Conservation (phyloP, 208 protist genomes). For the Leishmania lainsoni region DNA sequence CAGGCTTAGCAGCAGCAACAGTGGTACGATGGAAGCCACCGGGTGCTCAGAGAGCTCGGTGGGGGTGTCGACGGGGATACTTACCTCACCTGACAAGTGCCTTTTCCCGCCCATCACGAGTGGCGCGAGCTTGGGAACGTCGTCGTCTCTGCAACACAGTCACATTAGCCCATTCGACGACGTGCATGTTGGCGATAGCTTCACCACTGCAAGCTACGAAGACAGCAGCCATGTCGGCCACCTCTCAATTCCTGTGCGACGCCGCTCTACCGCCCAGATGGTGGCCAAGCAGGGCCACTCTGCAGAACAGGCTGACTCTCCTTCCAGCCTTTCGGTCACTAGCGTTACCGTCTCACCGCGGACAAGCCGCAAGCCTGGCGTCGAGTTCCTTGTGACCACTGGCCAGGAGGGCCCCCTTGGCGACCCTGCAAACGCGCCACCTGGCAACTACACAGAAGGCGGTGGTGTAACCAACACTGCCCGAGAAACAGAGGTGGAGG, state of each 20-base stretch:
- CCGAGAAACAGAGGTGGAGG: not conserved
- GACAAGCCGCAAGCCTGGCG: not conserved
- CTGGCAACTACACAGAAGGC: not conserved
- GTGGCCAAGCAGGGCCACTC: not conserved
- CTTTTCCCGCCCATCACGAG: not conserved
- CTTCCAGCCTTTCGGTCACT: not conserved
- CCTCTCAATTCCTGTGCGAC: not conserved
- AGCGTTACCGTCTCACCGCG: not conserved
- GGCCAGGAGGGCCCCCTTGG: not conserved
- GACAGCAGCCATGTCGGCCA: not conserved
- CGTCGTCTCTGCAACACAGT: not conserved
- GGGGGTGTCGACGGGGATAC: not conserved
- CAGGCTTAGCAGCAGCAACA: not conserved
- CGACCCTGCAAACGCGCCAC: not conserved
- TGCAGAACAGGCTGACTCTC: not conserved
- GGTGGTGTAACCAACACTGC: not conserved
- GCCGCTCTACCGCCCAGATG: conserved; percentile 11
- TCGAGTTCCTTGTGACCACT: not conserved
- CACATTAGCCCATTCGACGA: not conserved
- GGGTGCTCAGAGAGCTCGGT: not conserved
- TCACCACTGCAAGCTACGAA: not conserved
- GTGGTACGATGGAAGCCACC: not conserved
- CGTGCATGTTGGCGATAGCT: not conserved
- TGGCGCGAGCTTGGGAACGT: not conserved
- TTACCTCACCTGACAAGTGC: not conserved